Evolutionary conservation across 2,329 filamentous ascomycete genomes (phyloP), one percentile per base, ranked within the genome.

Genomic region (Annulohypoxylon truncatum): DNA sequence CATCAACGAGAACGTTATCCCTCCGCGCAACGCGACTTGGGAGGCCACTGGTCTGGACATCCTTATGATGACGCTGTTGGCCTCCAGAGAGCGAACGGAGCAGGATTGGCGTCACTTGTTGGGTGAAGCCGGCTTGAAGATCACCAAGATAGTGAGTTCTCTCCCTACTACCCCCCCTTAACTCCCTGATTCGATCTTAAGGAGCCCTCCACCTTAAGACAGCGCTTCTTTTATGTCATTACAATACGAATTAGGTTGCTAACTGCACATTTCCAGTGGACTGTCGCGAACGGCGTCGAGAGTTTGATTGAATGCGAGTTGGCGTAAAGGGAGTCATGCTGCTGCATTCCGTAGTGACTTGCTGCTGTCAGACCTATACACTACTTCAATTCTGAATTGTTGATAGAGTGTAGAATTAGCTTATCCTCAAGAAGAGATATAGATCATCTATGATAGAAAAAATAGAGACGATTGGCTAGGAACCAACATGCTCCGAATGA

Each of bases 11-110:
- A 76, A 75, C 42, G 75, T 80, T 13, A 72, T 79, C 10, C 79
- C 78, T 0, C 67, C 70, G 7, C 62, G 48, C 28, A 67, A 67
- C 2, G 78, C 79, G 0, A 64, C 75, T 24, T 82, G 78, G 76
- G 74, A 81, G 66, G 71, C 75, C 0, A 79, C 81, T 0, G 73
- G 71, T 0, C 66, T 80, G 1, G 81, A 83, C 47, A 67, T 83
- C 7, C 71, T 79, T 22, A 80, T 83, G 78, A 63, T 79, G 68
- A 71, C 71, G 1, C 57, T 46, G 12, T n/a, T 47, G 28, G 33
- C 60, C 10, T 53, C 57, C 7, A 46, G 18, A 15, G 57, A 61
- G 50, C 59, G 59, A 33, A 55, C 42, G 6, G 59, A 62, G 44
- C 29, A 50, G 28, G 51, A 51, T 3, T 62, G 59, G 59, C 40